Percentiles rank a stretch among this genome's conserved stretches.
phyloP scores from a whole-genome alignment of 2,329 filamentous ascomycete genomes.

The Aspergillus udagawae region DNA sequence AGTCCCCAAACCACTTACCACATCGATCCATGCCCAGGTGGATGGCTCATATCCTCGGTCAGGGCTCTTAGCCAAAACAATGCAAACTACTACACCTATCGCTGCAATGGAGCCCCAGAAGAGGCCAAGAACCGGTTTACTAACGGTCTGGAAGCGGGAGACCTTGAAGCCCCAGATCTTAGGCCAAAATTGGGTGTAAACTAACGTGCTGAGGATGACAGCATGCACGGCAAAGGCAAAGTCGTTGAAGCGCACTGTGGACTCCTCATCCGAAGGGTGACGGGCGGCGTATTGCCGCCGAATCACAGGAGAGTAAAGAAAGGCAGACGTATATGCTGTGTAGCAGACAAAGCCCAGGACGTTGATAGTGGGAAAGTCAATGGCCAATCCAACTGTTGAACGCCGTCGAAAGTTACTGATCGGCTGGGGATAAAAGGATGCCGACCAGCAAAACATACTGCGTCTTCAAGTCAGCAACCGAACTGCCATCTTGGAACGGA shows the following conservation, averaged over 20 bases:
- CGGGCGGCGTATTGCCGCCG: slow-evolving; percentile 78
- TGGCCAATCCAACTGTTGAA: slow-evolving; percentile 76
- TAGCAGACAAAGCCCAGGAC: slow-evolving; percentile 65
- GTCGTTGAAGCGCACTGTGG: slow-evolving; percentile 87
- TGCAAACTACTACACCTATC: slow-evolving; percentile 30
- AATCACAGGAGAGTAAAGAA: slow-evolving; percentile 75
- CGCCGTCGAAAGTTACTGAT: slow-evolving; percentile 72
- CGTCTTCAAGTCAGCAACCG: neutral
- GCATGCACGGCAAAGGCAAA: slow-evolving; percentile 83
- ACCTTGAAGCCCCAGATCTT: slow-evolving; percentile 71
- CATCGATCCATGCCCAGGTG: slow-evolving; percentile 62
- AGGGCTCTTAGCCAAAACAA: slow-evolving; percentile 42
- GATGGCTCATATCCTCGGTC: slow-evolving; percentile 44
- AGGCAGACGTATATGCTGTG: slow-evolving; percentile 66
- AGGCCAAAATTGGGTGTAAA: slow-evolving; percentile 73
- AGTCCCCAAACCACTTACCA: slow-evolving; percentile 42
- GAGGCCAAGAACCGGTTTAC: slow-evolving; percentile 64
- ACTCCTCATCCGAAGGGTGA: slow-evolving; percentile 66
- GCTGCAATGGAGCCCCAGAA: slow-evolving; percentile 62
- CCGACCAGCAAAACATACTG: slow-evolving; percentile 68
- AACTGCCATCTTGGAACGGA: neutral
- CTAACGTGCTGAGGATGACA: slow-evolving; percentile 64
- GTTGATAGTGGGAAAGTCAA: slow-evolving; percentile 77
- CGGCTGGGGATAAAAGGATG: slow-evolving; percentile 90
- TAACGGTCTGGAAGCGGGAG: slow-evolving; percentile 50